Base-by-base conservation (phyloP, 192 early-diverging fungal species). In the Rhizophagus sp. region DNA sequence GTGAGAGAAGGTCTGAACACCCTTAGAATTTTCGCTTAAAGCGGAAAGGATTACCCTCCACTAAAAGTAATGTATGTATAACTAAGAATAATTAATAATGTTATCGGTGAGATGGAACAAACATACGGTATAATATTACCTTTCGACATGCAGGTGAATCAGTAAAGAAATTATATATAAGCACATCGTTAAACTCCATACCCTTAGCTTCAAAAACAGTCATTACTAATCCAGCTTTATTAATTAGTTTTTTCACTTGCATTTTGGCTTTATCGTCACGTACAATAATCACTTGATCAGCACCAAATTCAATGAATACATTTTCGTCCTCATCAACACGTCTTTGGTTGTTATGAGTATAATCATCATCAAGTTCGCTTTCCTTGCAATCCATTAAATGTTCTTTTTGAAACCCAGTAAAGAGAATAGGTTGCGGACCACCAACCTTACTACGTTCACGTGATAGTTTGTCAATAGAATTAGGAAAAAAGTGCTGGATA, bases 91-190 rank as follows among this genome's bases (percentile, higher is more conserved):
- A 39, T 39, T 24, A 62, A 47, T 49, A 24, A 30, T n/a, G 1
- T 67, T 7, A 50, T 17, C 17, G 10, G 25, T 47, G 50, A 24
- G 62, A 67, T 66, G 44, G 47, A 78, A 30, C 1, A 49, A 49
- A 30, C 6, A 27, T 47, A 47, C 7, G 39, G 7, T 11, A 62
- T 61, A n/a, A 2, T 4, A 75, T 63, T 49, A 47, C 76, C 64
- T 47, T 66, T 30, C 4, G 5, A 50, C 25, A 1, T 49, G 63
- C 76, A 22, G 76, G 76, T 3, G 76, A 78, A 15, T 78, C 76
- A 15, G 62, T 78, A 33, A 78, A 78, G 64, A 78, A 78, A 78
- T 78, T 67, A 78, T 67, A 78, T 24, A 78, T 68, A 15, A 78
- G 39, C 44, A 47, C 44, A 12, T 47, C 44, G 2, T 47, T 12